Evolutionary conservation across 768 basidiomycete species (phyloP).

Genomic region (button mushroom (Agaricus bisporus)): DNA sequence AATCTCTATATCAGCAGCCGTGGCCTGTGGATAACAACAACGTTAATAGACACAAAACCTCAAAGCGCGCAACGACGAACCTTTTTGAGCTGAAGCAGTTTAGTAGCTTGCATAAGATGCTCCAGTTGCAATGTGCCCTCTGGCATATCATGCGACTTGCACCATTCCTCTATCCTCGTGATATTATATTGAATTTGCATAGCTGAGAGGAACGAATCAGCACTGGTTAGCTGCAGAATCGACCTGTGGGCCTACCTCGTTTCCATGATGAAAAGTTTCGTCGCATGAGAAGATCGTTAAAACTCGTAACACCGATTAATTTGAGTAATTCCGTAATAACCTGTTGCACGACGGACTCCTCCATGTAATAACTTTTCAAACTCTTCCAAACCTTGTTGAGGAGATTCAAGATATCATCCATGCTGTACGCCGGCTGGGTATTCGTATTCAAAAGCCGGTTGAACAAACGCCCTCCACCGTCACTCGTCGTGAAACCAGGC

Average conservation of each 20-base stretch:
- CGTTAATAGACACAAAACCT: slow-evolving; percentile 8
- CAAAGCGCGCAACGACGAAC: slow-evolving; percentile 28
- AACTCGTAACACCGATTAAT: slow-evolving; percentile 92
- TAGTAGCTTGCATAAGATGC: slow-evolving; percentile 99
- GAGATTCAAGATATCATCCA: slow-evolving; percentile 97
- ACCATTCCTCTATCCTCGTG: slow-evolving; percentile 97
- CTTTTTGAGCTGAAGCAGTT: slow-evolving; percentile 96
- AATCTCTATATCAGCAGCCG: slow-evolving; percentile 94
- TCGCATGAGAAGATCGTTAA: slow-evolving; percentile 97
- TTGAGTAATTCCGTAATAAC: slow-evolving; percentile 93
- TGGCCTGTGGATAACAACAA: slow-evolving; percentile 48
- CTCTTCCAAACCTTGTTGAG: slow-evolving; percentile 98
- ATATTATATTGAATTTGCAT: slow-evolving; percentile 99
- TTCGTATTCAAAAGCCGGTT: slow-evolving; percentile 87
- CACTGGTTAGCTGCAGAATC: not conserved
- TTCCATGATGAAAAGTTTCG: slow-evolving; percentile 99
- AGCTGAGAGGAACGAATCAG: slow-evolving; percentile 40
- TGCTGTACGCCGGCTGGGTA: slow-evolving; percentile 84
- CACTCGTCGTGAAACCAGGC: slow-evolving; percentile 94
- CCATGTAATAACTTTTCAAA: slow-evolving; percentile 97
- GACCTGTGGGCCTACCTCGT: slow-evolving; percentile 57
- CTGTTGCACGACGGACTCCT: slow-evolving; percentile 94
- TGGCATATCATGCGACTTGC: slow-evolving; percentile 99
- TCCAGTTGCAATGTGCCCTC: slow-evolving; percentile 96
- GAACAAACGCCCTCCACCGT: slow-evolving; percentile 90